Base-by-base conservation (phyloP, 768 basidiomycete species). In the Podaxis mareebaensis region DNA sequence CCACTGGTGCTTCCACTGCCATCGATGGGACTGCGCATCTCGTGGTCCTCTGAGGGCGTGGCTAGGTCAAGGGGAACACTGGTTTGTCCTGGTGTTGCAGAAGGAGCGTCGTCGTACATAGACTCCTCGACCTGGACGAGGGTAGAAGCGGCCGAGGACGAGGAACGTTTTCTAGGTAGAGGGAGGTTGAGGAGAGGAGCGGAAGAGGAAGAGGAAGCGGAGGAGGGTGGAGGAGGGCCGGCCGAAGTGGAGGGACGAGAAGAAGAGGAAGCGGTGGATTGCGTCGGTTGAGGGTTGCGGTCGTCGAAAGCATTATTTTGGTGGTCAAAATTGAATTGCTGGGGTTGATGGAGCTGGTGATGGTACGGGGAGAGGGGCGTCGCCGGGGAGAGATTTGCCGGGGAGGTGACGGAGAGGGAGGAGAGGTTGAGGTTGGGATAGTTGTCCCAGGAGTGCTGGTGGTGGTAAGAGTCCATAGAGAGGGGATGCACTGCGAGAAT, bases 351-450 rank as follows among this genome's bases (percentile, higher is more conserved):
- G 33, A 77, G 72, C 28, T 78, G 73, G 66, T 81, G 77, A 51
- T 70, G 73, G 61, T 76, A 82, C 57, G 69, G 78, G 12, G 82
- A 81, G 53, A 83, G 73, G 20, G 75, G 74, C 0, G 77, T 71
- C 61, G 68, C 72, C 51, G 90, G 88, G 12, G 88, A 89, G 58
- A 87, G 79, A 64, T 84, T 84, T 7, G 85, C 80, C 8, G 89
- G 88, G 22, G 88, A 89, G 46, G 87, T 74, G 60, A 92, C 89
- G 55, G 84, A 78, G 58, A 92, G 81, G 0, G 83, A 80, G 26
- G 85, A 85, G 61, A 92, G 79, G 71, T 91, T 92, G 71, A 92
- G 83, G 33, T 87, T 84, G 49, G 91, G 79, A 55, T 76, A 73
- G 64, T 76, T 66, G 51, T 70, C 66, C 66, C 64, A 72, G 69